Conservation (phyloP, 495 filamentous ascomycete genomes). For the Xylaria curta region DNA sequence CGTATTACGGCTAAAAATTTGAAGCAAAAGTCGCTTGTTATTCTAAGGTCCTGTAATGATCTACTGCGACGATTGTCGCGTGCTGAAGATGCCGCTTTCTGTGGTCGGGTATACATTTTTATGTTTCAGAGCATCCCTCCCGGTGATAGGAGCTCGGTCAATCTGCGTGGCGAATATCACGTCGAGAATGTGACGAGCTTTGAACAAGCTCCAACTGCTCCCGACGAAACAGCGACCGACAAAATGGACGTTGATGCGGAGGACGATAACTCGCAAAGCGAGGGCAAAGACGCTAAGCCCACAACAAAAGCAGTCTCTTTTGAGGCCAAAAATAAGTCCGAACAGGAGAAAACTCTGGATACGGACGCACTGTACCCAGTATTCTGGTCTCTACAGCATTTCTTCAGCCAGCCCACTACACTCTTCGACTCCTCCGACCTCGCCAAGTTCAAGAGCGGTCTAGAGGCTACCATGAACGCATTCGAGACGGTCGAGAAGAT, state of each 20-base stretch:
- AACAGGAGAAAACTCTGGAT: conserved; percentile 57
- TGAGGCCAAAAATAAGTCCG: conserved; percentile 49
- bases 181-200: conserved; percentile 91
- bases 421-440: conserved; percentile 77
- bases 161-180: conserved; percentile 94
- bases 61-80: conserved; percentile 87
- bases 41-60: conserved; percentile 93
- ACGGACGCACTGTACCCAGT: conserved; percentile 81
- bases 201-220: conserved; percentile 62
- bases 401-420: conserved; percentile 87
- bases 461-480: conserved; percentile 77
- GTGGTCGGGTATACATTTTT: conserved; percentile 95
- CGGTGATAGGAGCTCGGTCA: conserved; percentile 95
- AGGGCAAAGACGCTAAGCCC: conserved; percentile 47
- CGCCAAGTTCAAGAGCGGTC: conserved; percentile 73
- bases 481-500: conserved; percentile 83
- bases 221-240: conserved; percentile 60
- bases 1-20: conserved; percentile 84
- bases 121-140: conserved; percentile 96
- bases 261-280: conserved; percentile 41
- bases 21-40: conserved; percentile 82
- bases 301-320: conserved; percentile 61
- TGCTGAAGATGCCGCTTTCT: conserved; percentile 96
- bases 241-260: conserved; percentile 64
- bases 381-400: conserved; percentile 91